phyloP scores from a whole-genome alignment of 441 rosid species.

The Rhodomyrtus psidioides region DNA sequence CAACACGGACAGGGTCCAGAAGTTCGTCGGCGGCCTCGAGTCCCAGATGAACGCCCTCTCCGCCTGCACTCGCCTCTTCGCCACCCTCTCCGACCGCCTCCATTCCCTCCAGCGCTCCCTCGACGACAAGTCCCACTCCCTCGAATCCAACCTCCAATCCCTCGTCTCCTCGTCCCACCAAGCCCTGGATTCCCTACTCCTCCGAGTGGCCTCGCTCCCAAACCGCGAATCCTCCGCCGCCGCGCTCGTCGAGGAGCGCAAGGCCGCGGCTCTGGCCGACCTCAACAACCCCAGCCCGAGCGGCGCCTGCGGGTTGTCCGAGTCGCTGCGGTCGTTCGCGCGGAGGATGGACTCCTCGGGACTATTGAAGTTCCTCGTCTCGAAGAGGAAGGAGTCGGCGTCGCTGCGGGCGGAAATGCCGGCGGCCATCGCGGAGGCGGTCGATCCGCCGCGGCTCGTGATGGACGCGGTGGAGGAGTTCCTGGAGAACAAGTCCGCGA shows the following conservation, averaged over 20 bases:
- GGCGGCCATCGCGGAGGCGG: conserved; percentile 31
- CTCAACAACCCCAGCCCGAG: conserved; percentile 4
- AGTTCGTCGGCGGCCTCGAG: conserved; percentile 33
- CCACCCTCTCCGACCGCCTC: conserved; percentile 34
- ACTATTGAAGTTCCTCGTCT: conserved; percentile 24
- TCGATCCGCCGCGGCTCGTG: conserved; percentile 38
- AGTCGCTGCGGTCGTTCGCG: conserved; percentile 23
- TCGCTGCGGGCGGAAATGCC: conserved; percentile 34
- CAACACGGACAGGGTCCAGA: conserved; percentile 24
- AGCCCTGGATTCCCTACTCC: conserved; percentile 24
- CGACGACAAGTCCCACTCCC: conserved; percentile 21
- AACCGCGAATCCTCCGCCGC: conserved; percentile 31
- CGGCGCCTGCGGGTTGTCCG: conserved; percentile 10
- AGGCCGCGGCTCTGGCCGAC: conserved; percentile 25
- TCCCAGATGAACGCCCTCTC: conserved; percentile 27
- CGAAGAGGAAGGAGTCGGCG: conserved; percentile 45
- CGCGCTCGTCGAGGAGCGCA: conserved; percentile 20
- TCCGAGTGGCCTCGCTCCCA: conserved; percentile 29
- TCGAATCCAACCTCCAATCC: conserved; percentile 30
- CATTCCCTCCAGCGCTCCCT: conserved; percentile 28
- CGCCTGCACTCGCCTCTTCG: conserved; percentile 35
- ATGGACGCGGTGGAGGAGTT: conserved; percentile 55
- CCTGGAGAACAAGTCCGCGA: conserved; percentile 23
- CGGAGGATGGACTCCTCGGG: conserved; percentile 38
- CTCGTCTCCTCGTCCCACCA: conserved; percentile 16